Conservation (phyloP, 805 yeast genomes). For the Candida sphagnicola region DNA sequence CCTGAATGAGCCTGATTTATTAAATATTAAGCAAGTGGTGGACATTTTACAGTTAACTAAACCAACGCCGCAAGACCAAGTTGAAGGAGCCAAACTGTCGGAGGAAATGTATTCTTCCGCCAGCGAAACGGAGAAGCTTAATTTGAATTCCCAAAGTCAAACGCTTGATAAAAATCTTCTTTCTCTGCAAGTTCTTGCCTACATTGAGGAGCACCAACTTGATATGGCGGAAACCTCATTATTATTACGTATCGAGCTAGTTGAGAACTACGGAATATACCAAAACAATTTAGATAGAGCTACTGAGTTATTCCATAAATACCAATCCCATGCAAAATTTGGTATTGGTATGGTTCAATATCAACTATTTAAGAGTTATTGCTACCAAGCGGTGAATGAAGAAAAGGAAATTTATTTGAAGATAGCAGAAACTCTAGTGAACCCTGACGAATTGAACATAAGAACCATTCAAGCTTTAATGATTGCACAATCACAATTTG, state of each 20-base stretch:
- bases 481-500: constrained; percentile 36
- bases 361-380: constrained; percentile 36
- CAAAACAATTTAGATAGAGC: constrained; percentile 24
- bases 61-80: too few species aligned
- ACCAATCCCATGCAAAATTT: constrained; percentile 32
- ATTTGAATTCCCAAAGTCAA: too few species aligned
- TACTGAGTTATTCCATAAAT: constrained; percentile 36
- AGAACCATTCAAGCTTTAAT: constrained; percentile 38
- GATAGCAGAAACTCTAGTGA: constrained; percentile 36
- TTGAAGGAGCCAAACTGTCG: too few species aligned
- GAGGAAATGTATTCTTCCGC: not conserved
- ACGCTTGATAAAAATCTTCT: not conserved
- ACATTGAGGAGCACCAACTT: constrained; percentile 17
- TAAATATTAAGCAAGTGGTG: constrained; percentile 5
- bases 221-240: constrained; percentile 27
- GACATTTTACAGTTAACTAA: not conserved
- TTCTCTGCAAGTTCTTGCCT: constrained; percentile 11
- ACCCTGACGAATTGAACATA: constrained; percentile 20
- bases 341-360: constrained; percentile 40
- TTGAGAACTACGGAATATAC: constrained; percentile 31
- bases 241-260: constrained; percentile 25
- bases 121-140: too few species aligned
- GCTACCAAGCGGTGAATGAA: constrained; percentile 35
- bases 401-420: constrained; percentile 24
- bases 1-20: not conserved